Evolutionary conservation across 768 basidiomycete species (phyloP).

Genomic region (Lactarius hengduanensis): DNA sequence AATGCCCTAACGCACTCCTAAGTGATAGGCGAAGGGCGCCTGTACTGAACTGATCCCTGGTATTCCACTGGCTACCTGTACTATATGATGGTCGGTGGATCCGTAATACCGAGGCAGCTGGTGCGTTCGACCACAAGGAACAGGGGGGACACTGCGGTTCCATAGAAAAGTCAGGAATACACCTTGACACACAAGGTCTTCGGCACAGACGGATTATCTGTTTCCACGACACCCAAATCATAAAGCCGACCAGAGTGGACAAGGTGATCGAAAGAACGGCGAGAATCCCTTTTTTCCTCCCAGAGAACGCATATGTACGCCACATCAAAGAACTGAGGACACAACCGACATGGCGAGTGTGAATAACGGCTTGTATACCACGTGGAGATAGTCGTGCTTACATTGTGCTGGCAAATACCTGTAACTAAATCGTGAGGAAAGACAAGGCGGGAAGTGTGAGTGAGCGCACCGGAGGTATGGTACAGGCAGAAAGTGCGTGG

Average conservation of each 20-base stretch:
- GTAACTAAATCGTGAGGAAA: not conserved
- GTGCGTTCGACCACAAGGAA: not conserved
- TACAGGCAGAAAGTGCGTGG: slow-evolving; percentile 15
- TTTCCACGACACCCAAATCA: slow-evolving; percentile 16
- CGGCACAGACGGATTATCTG: not conserved
- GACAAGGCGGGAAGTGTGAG: not conserved
- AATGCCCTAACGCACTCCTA: slow-evolving; percentile 20
- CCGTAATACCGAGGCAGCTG: slow-evolving; percentile 16
- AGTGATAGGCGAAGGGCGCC: slow-evolving; percentile 9
- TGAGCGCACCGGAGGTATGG: slow-evolving; percentile 20
- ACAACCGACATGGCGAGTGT: not conserved
- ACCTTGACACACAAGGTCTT: not conserved
- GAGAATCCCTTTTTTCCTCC: slow-evolving; percentile 8
- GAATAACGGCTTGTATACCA: not conserved
- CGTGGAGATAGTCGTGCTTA: not conserved
- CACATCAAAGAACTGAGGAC: slow-evolving; percentile 24
- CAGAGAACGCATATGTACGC: slow-evolving; percentile 26
- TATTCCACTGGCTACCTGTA: not conserved
- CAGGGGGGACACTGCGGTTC: slow-evolving; percentile 10
- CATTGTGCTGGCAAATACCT: slow-evolving; percentile 22
- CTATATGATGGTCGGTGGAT: not conserved
- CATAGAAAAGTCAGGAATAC: not conserved
- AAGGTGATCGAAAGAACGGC: slow-evolving; percentile 8
- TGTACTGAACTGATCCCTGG: not conserved
- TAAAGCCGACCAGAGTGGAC: slow-evolving; percentile 1